These are phyloP conservation scores for Aspergillus oerlinghausenensis DNA, from an alignment of 2,329 filamentous ascomycete species.

Conservation along the genomic window DNA sequence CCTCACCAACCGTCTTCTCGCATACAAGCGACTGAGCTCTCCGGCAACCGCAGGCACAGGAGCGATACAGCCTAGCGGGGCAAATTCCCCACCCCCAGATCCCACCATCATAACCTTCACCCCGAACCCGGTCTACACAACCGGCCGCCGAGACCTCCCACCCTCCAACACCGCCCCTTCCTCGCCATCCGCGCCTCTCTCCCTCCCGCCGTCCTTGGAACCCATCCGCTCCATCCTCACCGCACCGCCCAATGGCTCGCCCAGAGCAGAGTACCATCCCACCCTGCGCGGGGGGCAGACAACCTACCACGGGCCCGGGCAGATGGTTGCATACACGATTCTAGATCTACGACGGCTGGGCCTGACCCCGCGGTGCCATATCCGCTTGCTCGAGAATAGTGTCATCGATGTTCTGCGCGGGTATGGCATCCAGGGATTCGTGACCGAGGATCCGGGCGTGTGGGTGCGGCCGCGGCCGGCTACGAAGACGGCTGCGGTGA, in stretches of 20 bases:
- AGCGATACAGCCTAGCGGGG: constrained; percentile 10
- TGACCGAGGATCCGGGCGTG: constrained; percentile 75
- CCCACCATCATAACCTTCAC: constrained; percentile 79
- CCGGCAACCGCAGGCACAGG: constrained; percentile 18
- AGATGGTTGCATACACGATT: constrained; percentile 87
- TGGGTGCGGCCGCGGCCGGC: constrained; percentile 54
- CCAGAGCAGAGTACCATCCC: constrained; percentile 59
- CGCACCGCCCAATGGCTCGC: constrained; percentile 20
- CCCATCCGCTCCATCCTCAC: constrained; percentile 34
- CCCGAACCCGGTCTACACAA: constrained; percentile 78
- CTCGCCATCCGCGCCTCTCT: constrained; percentile 23
- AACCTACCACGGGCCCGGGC: constrained; percentile 92
- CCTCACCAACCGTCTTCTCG: constrained; percentile 55
- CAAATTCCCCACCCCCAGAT: constrained; percentile 45
- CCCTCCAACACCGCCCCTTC: constrained; percentile 32
- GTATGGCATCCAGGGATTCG: constrained; percentile 60
- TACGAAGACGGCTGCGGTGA: not conserved
- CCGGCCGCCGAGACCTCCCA: constrained; percentile 71
- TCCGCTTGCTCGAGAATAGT: constrained; percentile 70
- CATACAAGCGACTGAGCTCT: constrained; percentile 52
- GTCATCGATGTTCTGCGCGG: constrained; percentile 61
- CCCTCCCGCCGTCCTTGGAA: constrained; percentile 33
- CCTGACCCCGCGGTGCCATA: constrained; percentile 70
- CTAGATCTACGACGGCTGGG: constrained; percentile 69
- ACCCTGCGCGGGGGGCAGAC: constrained; percentile 83